Percentiles rank a stretch among this genome's conserved stretches.
phyloP scores from a whole-genome alignment of 352 stramenopile genomes.

The Phytophthora sp. region DNA sequence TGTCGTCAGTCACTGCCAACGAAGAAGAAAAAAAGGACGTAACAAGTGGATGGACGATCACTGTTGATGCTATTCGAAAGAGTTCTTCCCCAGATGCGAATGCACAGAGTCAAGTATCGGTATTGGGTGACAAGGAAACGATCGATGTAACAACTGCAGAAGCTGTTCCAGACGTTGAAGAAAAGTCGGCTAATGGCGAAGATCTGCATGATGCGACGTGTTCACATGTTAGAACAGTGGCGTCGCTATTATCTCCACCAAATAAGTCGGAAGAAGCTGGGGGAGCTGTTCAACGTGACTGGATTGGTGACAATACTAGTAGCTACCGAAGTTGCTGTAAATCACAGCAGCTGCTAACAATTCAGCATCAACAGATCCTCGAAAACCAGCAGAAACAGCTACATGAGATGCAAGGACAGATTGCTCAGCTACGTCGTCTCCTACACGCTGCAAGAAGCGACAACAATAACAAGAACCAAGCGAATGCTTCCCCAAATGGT shows the following conservation, averaged over 20 bases:
- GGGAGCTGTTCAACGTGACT: constrained; percentile 4
- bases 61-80: constrained; percentile 20
- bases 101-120: constrained; percentile 4
- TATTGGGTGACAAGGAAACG: constrained; percentile 9
- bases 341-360: constrained; percentile 66
- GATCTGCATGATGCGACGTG: constrained; percentile 11
- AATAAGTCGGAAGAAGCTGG: constrained; percentile 14
- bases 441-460: constrained; percentile 37
- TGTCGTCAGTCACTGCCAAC: not conserved
- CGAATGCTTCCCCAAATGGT: constrained; percentile 1
- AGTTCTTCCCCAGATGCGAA: constrained; percentile 7
- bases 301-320: constrained; percentile 8
- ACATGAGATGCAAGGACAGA: constrained; percentile 77
- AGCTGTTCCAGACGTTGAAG: not conserved
- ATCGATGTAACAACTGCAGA: not conserved
- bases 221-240: constrained; percentile 1
- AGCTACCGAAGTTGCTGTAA: constrained; percentile 62
- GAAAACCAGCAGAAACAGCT: constrained; percentile 78
- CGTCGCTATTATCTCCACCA: not conserved
- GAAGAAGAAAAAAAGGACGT: constrained; percentile 22
- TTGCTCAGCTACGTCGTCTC: constrained; percentile 55
- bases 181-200: constrained; percentile 8
- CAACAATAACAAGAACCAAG: constrained; percentile 30
- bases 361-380: constrained; percentile 80
- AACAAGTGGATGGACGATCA: constrained; percentile 39